Base-by-base conservation (phyloP, 2,329 filamentous ascomycete species). In the Phaeosphaeriaceae sp. region DNA sequence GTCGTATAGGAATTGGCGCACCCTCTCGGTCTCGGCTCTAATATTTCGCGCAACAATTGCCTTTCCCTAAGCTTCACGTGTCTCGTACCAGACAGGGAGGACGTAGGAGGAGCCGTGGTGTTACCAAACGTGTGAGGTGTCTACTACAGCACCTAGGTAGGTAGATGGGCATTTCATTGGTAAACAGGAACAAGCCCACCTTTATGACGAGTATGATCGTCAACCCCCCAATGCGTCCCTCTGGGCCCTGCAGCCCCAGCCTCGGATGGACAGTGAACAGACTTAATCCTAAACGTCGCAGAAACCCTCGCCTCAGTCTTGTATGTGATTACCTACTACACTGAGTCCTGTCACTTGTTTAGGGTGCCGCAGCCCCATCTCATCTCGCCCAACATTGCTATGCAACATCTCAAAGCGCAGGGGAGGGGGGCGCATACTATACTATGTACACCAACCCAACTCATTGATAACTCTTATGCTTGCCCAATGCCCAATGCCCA, bases 231-330 rank as follows among this genome's bases (percentile, higher is more conserved):
- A 26, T n/a, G 16, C 35, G 21, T 32, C 13, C 21, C 32, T 29
- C 12, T 26, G 23, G 23, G 6, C 40, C 46, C 46, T 49, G 41
- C 46, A 49, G 40, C n/a, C 39, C 28, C 35, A 32, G 46, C 18
- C 28, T 23, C 40, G 26, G 23, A 26, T 26, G 23, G 26, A 26
- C 39, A 18, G 18, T n/a, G 13, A 4, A 16, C 45, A 17, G n/a
- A 39, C 20, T 21, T 16, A 16, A 15, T 18, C 36, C 36, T 6
- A 46, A 34, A 42, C 33, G 30, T 28, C 11, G 35, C 39, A n/a
- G 40, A 44, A 48, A 48, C 46, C 6, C 13, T 34, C 23, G 39
- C 4, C 6, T 12, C 23, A 8, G 15, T n/a, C n/a, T n/a, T n/a
- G n/a, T n/a, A n/a, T n/a, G n/a, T n/a, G n/a, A n/a, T n/a, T n/a